Conservation (phyloP, 352 stramenopile species). For the Globisporangium lucens region DNA sequence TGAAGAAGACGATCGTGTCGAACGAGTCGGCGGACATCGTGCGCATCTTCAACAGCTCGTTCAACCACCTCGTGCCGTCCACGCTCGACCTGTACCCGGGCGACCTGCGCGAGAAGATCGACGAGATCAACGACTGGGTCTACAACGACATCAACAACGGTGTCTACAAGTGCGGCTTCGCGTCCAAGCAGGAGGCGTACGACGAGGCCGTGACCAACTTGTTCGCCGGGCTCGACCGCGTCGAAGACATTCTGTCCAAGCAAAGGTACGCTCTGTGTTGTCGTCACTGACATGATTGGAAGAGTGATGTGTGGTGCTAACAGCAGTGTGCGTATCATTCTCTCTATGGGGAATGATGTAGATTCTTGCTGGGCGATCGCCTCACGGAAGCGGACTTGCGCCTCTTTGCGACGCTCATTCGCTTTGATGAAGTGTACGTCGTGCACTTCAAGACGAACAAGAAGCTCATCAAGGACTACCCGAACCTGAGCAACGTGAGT, state of each 20-base stretch:
- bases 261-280: slow-evolving; percentile 30
- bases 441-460: slow-evolving; percentile 90
- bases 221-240: slow-evolving; percentile 65
- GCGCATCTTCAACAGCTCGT: slow-evolving; percentile 87
- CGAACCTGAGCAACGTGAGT: slow-evolving; percentile 79
- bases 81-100: slow-evolving; percentile 78
- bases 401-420: slow-evolving; percentile 79
- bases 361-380: slow-evolving; percentile 53
- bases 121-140: slow-evolving; percentile 90
- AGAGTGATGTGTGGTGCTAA: neutral
- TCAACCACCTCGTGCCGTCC: slow-evolving; percentile 66
- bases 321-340: neutral
- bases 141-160: slow-evolving; percentile 93
- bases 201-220: slow-evolving; percentile 70
- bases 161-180: slow-evolving; percentile 92
- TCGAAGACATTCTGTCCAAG: slow-evolving; percentile 65
- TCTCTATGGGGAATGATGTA: slow-evolving; percentile 5
- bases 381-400: slow-evolving; percentile 82
- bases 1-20: slow-evolving; percentile 89
- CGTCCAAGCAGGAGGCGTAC: slow-evolving; percentile 86
- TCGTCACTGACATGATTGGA: slow-evolving; percentile 8
- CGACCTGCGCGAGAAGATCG: slow-evolving; percentile 77
- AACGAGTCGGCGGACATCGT: slow-evolving; percentile 95
- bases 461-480: slow-evolving; percentile 86
- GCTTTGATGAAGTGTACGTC: slow-evolving; percentile 84